phyloP scores from a whole-genome alignment of 1,284 basidiomycete species.

The Marasmius fiardii region DNA sequence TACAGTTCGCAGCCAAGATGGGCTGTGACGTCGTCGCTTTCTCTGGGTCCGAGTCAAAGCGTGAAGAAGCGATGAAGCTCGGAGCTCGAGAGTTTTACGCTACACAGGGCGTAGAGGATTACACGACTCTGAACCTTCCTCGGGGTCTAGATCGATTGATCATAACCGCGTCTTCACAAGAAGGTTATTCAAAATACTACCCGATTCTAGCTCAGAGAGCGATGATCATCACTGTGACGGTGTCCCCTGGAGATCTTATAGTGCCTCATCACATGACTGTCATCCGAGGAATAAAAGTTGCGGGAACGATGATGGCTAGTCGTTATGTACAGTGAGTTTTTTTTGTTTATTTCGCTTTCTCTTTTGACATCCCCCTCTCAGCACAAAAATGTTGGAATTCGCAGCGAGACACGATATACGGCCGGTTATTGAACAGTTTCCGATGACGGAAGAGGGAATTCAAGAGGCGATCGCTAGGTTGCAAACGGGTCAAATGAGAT shows the following conservation, averaged over 20 bases:
- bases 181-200: slow-evolving; percentile 5
- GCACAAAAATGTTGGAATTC: too few species aligned
- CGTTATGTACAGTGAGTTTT: slow-evolving; percentile 11
- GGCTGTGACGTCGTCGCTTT: slow-evolving; percentile 62
- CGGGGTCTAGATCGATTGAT: slow-evolving; percentile 24
- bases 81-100: slow-evolving; percentile 49
- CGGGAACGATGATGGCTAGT: slow-evolving; percentile 13
- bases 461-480: too few species aligned
- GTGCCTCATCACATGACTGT: slow-evolving; percentile 7
- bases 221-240: slow-evolving; percentile 10
- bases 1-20: slow-evolving; percentile 49
- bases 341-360: too few species aligned
- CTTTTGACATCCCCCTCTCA: too few species aligned
- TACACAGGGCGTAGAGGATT: slow-evolving; percentile 28
- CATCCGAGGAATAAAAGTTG: slow-evolving; percentile 9
- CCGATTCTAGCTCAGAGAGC: slow-evolving; percentile 2
- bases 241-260: not conserved
- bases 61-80: slow-evolving; percentile 55
- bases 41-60: slow-evolving; percentile 53
- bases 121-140: slow-evolving; percentile 3
- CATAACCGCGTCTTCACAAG: slow-evolving; percentile 9
- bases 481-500: too few species aligned
- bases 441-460: too few species aligned
- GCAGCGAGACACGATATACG: too few species aligned
- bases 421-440: too few species aligned